Evolutionary conservation across 2,329 filamentous ascomycete genomes (phyloP).

Genomic region (Pseudogymnoascus pannorum): DNA sequence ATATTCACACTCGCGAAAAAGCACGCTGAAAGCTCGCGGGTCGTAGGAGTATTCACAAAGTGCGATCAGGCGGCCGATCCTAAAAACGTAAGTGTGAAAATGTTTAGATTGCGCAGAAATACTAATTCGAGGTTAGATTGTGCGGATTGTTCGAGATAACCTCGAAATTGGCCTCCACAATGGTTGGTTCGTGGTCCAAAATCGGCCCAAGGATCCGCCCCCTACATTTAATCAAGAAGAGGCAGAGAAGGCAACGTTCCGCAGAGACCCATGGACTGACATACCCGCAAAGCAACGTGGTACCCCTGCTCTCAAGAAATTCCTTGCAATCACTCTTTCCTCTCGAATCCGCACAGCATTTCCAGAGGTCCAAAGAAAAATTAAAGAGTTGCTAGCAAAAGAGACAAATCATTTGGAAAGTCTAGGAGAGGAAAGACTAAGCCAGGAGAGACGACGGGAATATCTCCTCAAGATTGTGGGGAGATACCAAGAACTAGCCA

Average conservation of each 20-base stretch:
- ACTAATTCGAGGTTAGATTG: conserved; percentile 11
- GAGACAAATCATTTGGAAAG: conserved; percentile 11
- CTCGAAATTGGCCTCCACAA: conserved; percentile 18
- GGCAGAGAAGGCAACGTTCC: conserved; percentile 27
- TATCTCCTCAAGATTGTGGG: conserved; percentile 24
- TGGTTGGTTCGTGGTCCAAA: conserved; percentile 34
- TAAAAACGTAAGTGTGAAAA: conserved; percentile 14
- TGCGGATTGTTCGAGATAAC: conserved; percentile 13
- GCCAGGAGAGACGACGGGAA: conserved; percentile 19
- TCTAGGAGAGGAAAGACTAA: conserved; percentile 26
- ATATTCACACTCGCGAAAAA: conserved; percentile 26
- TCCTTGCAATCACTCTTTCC: conserved; percentile 27
- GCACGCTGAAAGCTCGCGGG: conserved; percentile 24
- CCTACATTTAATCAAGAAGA: conserved; percentile 23
- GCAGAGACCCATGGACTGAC: conserved; percentile 24
- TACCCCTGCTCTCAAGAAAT: conserved; percentile 25
- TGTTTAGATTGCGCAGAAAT: background rate
- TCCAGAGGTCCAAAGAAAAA: conserved; percentile 21
- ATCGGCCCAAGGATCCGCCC: conserved; percentile 23
- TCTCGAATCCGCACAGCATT: conserved; percentile 20
- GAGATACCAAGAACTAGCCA: conserved; percentile 20
- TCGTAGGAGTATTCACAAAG: conserved; percentile 35
- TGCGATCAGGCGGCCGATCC: conserved; percentile 27
- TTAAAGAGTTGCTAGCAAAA: conserved; percentile 19
- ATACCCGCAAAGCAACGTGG: conserved; percentile 24